Base-by-base conservation (phyloP, 495 filamentous ascomycete species). In the Poronia punctata region DNA sequence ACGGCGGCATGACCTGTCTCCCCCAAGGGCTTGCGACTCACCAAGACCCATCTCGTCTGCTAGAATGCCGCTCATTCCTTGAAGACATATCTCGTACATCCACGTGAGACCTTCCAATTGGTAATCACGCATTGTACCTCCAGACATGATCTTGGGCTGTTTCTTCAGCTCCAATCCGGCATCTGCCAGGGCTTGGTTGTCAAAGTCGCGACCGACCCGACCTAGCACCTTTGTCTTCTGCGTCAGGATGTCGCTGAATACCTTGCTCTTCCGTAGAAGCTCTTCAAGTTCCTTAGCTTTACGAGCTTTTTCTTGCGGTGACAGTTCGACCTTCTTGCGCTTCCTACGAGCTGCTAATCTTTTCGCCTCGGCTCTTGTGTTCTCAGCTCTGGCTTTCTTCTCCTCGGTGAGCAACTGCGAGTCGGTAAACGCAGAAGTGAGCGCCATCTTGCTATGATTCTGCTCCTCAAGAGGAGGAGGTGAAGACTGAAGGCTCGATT, bases 11-110 rank as follows among this genome's bases (percentile, higher is more conserved):
- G n/a, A 5, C n/a, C 7, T 7, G 10, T 12, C n/a, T 15, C 16
- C 14, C 26, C 17, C 3, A 9, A 16, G 3, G 7, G 5, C 23
- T 17, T n/a, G 26, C 27, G 27, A 56, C 62, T 42, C 44, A 50
- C 90, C 90, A 18, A 97, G 61, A 1, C 92, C 92, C 92, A 98
- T 98, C 61, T 98, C 92, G 54, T 98, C 92, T 0, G 92, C 92
- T 16, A 98, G 60, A 46, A 98, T 98, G 0, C 92, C 92, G 53
- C 88, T 94, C 54, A 97, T 71, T 4, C 92, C 89, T 58, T 95
- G 95, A 12, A 63, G 52, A 43, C 69, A 72, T 40, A 78, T 72
- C 71, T 95, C 87, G 57, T 87, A 94, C 53, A 97, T 76, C 92
- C 92, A 98, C 14, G 92, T 89, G 16, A 98, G 58, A 0, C 92